Base-by-base conservation (phyloP, 164 flowering plant species). In the Chimonanthus praecox region DNA sequence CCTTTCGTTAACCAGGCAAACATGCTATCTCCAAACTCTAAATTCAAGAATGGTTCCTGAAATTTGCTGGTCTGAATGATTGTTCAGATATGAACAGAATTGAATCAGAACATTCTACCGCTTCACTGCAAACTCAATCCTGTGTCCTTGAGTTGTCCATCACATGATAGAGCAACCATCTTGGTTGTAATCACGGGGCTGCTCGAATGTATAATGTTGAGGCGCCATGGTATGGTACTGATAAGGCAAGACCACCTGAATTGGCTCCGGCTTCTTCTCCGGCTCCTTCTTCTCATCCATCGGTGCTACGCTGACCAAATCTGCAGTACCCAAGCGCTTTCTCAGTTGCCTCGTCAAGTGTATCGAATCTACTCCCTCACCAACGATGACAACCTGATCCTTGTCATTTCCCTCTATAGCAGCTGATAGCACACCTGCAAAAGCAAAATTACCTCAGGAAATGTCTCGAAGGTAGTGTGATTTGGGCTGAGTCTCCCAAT, bases 341-440 rank as follows among this genome's bases (percentile, higher is more conserved):
- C 73, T 72, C 64, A 83, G 44, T 0, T 7, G 47, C 2, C 13
- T 47, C 1, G 73, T 70, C 82, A 84, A 71, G n/a, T 45, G 0
- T 6, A 70, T 69, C 6, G 82, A 49, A 64, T 84, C 87, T 2
- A 84, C 81, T 9, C 75, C 79, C 2, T 82, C 81, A 49, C 87
- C 87, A 5, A 71, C 72, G 33, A 84, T 79, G 70, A 77, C 81
- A 9, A 84, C 9, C 7, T 43, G 62, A 45, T 78, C 73, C 49
- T 51, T 82, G 8, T 71, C 79, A 2, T 49, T 66, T 2, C 84
- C 86, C 18, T 72, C 64, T 33, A 81, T 13, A 1, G 76, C 66
- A 46, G 79, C 81, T 0, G 79, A 77, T 1, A 1, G 16, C 5
- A 82, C 82, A 2, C 80, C 82, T 82, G 58, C 44, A 5, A 15